Conservation (phyloP, 768 basidiomycete genomes). For the Collybiopsis confluens region DNA sequence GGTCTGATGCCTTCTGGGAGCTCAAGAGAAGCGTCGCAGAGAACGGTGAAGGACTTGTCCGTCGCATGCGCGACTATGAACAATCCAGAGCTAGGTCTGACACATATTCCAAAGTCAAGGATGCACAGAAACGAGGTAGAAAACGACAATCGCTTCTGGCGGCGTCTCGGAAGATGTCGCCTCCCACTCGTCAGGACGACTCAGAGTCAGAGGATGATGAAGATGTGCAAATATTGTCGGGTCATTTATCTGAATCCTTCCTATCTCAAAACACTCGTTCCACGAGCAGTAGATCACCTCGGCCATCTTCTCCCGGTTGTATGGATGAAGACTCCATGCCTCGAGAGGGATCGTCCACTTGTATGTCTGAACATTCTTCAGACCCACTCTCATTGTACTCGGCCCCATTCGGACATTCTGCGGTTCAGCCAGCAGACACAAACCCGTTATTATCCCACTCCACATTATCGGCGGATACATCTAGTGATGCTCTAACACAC, state of each 20-base stretch:
- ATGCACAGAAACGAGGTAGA: slow-evolving; percentile 36
- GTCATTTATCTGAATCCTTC: slow-evolving; percentile 25
- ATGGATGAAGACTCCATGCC: slow-evolving; percentile 33
- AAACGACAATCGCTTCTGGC: slow-evolving; percentile 30
- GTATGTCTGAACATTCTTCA: slow-evolving; percentile 24
- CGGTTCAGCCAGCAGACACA: slow-evolving; percentile 10
- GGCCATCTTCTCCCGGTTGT: slow-evolving; percentile 40
- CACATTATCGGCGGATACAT: slow-evolving; percentile 34
- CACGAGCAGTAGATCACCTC: slow-evolving; percentile 15
- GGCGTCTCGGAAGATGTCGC: slow-evolving; percentile 15
- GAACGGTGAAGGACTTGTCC: slow-evolving; percentile 63
- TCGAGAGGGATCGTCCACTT: slow-evolving; percentile 23
- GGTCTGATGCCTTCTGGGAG: slow-evolving; percentile 63
- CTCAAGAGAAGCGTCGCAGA: slow-evolving; percentile 59
- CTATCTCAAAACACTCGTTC: slow-evolving; percentile 13
- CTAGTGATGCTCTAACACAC: slow-evolving; percentile 31
- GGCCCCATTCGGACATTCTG: slow-evolving; percentile 7
- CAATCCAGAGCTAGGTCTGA: slow-evolving; percentile 40
- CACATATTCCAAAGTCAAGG: slow-evolving; percentile 33
- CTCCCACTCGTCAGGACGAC: slow-evolving; percentile 14
- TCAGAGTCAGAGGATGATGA: slow-evolving; percentile 47
- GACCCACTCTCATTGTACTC: slow-evolving; percentile 26
- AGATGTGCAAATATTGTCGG: slow-evolving; percentile 53
- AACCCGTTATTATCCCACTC: slow-evolving; percentile 33
- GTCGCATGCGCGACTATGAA: slow-evolving; percentile 73